These are phyloP conservation scores for Volvox carteri DNA, from an alignment of 163 green algal genomes.

Conservation along the genomic window DNA sequence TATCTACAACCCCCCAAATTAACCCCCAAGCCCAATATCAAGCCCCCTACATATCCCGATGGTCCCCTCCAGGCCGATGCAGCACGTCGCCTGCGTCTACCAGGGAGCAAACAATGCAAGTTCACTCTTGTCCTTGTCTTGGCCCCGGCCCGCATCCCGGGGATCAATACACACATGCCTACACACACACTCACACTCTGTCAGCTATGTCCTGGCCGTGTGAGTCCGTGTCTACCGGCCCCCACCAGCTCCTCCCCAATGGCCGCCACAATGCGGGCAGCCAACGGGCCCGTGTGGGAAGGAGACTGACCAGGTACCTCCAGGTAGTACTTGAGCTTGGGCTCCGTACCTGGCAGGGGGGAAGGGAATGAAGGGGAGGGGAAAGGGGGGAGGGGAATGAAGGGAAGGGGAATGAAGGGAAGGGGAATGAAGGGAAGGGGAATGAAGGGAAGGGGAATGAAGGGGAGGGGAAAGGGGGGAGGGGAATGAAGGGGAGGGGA, in stretches of 20 bases:
- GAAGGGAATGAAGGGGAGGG: background rate
- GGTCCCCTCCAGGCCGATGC: no score
- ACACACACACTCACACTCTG: no score
- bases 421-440: background rate
- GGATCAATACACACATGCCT: no score
- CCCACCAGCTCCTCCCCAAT: constrained; percentile 65
- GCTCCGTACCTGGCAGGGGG: constrained; percentile 75
- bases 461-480: background rate
- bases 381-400: background rate
- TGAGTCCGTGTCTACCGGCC: constrained; percentile 53
- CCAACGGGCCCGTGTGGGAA: constrained; percentile 39
- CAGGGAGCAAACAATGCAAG: no score
- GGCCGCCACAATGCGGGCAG: constrained; percentile 55
- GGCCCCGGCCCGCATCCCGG: no score
- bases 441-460: background rate
- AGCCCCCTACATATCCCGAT: no score
- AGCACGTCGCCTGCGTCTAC: no score
- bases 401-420: background rate
- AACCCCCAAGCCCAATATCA: no score
- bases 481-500: background rate
- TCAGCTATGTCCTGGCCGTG: background rate
- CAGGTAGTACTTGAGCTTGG: constrained; percentile 89
- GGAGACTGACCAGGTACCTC: constrained; percentile 65
- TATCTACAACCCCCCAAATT: no score
- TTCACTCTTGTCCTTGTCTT: no score